A percentile compares a stretch with the other conserved stretches of the same genome.
Conservation (phyloP, 179 eudicot genomes). For the Camellia oleifera region DNA sequence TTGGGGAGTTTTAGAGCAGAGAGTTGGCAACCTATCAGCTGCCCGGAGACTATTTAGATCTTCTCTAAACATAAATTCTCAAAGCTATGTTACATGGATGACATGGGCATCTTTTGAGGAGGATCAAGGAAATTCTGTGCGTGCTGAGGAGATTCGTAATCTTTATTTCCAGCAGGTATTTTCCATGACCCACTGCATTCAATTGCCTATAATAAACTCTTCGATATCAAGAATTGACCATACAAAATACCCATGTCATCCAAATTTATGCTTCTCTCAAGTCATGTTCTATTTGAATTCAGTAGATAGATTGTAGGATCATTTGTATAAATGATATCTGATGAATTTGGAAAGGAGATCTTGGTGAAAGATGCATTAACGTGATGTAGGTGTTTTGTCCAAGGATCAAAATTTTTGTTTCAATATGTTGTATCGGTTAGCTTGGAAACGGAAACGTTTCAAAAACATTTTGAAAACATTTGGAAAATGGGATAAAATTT, state of each 20-base stretch:
- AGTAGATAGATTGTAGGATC: background rate
- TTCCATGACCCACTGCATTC: background rate
- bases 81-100: conserved; percentile 98
- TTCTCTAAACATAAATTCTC: conserved; percentile 82
- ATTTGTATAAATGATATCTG: background rate
- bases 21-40: conserved; percentile 87
- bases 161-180: conserved; percentile 93
- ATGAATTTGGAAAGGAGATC: background rate
- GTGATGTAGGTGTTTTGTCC: background rate
- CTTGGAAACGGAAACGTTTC: no score
- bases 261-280: no score
- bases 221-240: no score
- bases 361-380: background rate
- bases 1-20: conserved; percentile 97
- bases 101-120: conserved; percentile 96
- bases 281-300: background rate
- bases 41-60: conserved; percentile 90
- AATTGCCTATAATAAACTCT: no score
- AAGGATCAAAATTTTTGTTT: no score
- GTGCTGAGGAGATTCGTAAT: conserved; percentile 96
- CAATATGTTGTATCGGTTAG: no score
- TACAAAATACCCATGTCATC: no score
- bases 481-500: no score
- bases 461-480: no score
- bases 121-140: conserved; percentile 76